These are phyloP conservation scores for Candolleomyces aberdarensis DNA, from an alignment of 768 basidiomycete species.

Conservation along the genomic window DNA sequence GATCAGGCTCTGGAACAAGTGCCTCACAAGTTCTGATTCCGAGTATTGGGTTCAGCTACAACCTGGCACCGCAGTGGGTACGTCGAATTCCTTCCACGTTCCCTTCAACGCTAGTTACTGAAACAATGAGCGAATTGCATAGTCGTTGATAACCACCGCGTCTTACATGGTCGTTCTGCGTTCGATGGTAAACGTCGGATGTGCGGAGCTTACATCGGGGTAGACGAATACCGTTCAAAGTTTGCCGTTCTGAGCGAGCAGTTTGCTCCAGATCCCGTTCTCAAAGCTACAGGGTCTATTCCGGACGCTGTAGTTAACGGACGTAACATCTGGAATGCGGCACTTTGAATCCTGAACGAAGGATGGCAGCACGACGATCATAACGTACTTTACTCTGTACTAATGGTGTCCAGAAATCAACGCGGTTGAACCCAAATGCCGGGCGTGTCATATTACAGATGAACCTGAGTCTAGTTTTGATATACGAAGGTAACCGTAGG, in stretches of 20 bases:
- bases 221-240: conserved; percentile 86
- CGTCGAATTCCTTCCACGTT: conserved; percentile 22
- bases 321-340: conserved; percentile 57
- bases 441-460: no score
- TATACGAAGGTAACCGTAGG: no score
- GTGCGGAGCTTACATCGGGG: conserved; percentile 94
- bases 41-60: conserved; percentile 91
- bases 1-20: conserved; percentile 71
- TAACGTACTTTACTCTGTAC: neutral
- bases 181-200: conserved; percentile 87
- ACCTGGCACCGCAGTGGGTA: conserved; percentile 83
- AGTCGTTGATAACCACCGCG: conserved; percentile 93
- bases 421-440: no score
- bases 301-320: conserved; percentile 26
- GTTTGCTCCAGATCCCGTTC: conserved; percentile 38
- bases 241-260: conserved; percentile 64
- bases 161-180: conserved; percentile 90
- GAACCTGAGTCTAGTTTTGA: no score
- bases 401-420: no score
- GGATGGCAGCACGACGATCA: neutral
- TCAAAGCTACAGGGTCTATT: conserved; percentile 19
- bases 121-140: neutral
- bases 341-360: conserved; percentile 35
- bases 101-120: neutral
- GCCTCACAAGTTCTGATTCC: conserved; percentile 74